Percentiles rank a stretch among this genome's conserved stretches.
Conservation (phyloP, 352 stramenopile genomes). For the Phytophthora multivora region DNA sequence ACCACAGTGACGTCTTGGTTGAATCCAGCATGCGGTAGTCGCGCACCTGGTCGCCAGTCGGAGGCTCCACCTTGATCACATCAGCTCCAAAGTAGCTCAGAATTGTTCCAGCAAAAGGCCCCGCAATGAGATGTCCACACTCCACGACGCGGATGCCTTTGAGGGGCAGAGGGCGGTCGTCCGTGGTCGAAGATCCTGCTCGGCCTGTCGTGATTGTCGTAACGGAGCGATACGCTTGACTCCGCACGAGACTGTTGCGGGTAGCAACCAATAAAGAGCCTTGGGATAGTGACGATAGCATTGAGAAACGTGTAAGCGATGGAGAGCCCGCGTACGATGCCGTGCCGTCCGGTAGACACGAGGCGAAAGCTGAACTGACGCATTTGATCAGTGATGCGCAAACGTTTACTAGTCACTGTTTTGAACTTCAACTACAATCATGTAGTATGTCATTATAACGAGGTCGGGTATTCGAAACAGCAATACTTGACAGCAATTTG, state of each 20-base stretch:
- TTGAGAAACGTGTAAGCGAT: constrained; percentile 6
- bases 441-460: constrained; percentile 24
- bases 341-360: not conserved
- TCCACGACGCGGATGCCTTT: constrained; percentile 79
- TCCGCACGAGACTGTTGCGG: constrained; percentile 3
- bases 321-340: no score
- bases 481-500: no score
- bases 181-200: constrained; percentile 15
- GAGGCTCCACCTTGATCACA: constrained; percentile 91
- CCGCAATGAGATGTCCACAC: constrained; percentile 81
- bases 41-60: constrained; percentile 82
- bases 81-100: constrained; percentile 90
- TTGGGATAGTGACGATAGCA: constrained; percentile 12
- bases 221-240: constrained; percentile 27
- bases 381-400: constrained; percentile 17
- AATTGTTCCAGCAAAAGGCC: constrained; percentile 83
- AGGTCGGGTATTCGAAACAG: no score
- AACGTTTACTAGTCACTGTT: constrained; percentile 25
- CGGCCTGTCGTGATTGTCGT: constrained; percentile 37
- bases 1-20: constrained; percentile 85
- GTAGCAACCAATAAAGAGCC: constrained; percentile 10
- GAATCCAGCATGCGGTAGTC: constrained; percentile 78
- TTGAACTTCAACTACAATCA: constrained; percentile 32
- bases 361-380: constrained; percentile 24
- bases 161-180: constrained; percentile 50